These are phyloP conservation scores for Neofusicoccum laricinum DNA, from an alignment of 2,329 filamentous ascomycete species.

Conservation along the genomic window DNA sequence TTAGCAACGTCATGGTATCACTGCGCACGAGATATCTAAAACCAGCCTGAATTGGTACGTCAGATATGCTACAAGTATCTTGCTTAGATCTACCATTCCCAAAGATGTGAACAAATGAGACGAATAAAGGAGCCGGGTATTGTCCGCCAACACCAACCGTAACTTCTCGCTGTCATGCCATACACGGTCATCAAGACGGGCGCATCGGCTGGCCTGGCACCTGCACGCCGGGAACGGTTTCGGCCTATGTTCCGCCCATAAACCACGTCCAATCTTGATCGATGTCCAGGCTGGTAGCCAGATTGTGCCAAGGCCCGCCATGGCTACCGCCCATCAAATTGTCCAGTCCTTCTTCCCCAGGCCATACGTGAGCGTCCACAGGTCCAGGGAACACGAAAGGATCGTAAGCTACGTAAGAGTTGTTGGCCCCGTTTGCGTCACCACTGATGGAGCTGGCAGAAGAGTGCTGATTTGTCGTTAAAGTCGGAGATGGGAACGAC, in stretches of 20 bases:
- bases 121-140: not conserved
- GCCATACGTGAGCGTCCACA: not conserved
- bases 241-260: constrained; percentile 27
- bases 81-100: too few relatives aligned
- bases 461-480: not conserved
- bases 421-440: not conserved
- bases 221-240: not conserved
- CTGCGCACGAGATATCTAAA: too few relatives aligned
- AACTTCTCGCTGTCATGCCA: not conserved
- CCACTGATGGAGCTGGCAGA: not conserved
- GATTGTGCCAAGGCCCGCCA: constrained; percentile 35
- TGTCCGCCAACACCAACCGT: not conserved
- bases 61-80: too few relatives aligned
- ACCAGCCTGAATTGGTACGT: too few relatives aligned
- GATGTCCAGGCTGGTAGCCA: constrained; percentile 31
- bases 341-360: constrained; percentile 12
- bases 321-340: constrained; percentile 26
- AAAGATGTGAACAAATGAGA: not conserved
- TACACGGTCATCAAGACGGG: not conserved
- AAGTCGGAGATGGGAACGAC: not conserved
- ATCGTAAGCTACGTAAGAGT: constrained; percentile 8
- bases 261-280: constrained; percentile 42
- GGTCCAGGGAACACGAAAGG: constrained; percentile 9
- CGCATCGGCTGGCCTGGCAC: not conserved
- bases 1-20: too few relatives aligned